Evolutionary conservation across 2,329 filamentous ascomycete genomes (phyloP).

Genomic region (Aspergillus clavatus): DNA sequence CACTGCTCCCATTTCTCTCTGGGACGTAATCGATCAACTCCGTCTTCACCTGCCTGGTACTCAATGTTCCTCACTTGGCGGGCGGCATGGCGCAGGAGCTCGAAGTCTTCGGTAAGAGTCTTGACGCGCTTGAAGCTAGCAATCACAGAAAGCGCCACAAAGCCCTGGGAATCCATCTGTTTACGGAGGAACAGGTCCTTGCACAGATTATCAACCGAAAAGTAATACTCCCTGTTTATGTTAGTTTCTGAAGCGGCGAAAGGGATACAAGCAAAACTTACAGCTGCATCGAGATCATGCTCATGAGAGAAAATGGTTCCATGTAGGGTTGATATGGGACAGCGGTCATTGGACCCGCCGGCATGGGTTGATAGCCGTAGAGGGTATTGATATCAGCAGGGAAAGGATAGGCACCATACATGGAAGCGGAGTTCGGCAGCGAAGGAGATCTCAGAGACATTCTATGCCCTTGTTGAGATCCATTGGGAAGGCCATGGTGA

Average conservation of each 20-base stretch:
- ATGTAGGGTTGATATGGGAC: slow-evolving; percentile 55
- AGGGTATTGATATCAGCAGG: slow-evolving; percentile 47
- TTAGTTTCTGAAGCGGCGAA: slow-evolving; percentile 24
- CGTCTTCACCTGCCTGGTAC: slow-evolving; percentile 68
- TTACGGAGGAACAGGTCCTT: slow-evolving; percentile 85
- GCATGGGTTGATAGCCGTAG: slow-evolving; percentile 54
- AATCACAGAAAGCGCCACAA: slow-evolving; percentile 74
- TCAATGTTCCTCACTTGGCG: slow-evolving; percentile 69
- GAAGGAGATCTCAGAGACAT: slow-evolving; percentile 57
- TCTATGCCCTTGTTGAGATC: slow-evolving; percentile 45
- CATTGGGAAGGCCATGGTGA: slow-evolving; percentile 35
- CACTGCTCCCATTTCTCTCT: slow-evolving; percentile 75
- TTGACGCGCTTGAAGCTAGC: slow-evolving; percentile 82
- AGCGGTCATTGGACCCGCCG: slow-evolving; percentile 52
- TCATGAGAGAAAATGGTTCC: slow-evolving; percentile 53
- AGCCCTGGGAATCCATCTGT: slow-evolving; percentile 94
- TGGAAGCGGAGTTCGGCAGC: slow-evolving; percentile 49
- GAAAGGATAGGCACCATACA: slow-evolving; percentile 46
- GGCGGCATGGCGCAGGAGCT: slow-evolving; percentile 70
- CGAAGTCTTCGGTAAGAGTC: slow-evolving; percentile 64
- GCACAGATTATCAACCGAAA: slow-evolving; percentile 90
- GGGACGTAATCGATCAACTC: slow-evolving; percentile 70
- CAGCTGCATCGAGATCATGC: slow-evolving; percentile 58
- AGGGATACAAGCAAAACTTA: slow-evolving; percentile 32
- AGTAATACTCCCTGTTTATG: slow-evolving; percentile 78